These are phyloP conservation scores for Salix udensis DNA, from an alignment of 345 rosid species.

Conservation along the genomic window DNA sequence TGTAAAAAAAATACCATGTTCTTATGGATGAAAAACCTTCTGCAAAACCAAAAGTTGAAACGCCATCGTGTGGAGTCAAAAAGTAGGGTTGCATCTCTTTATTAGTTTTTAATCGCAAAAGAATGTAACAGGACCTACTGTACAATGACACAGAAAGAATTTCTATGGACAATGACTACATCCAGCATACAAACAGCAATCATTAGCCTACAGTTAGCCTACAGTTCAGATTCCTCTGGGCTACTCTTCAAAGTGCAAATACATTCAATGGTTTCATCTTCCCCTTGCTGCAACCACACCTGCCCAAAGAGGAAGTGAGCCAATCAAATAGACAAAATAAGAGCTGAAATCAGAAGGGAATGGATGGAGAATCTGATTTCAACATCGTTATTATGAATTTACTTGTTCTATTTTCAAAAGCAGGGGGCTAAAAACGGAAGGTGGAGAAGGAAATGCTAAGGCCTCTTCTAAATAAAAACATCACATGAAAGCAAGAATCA, in stretches of 20 bases:
- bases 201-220: slow-evolving; percentile 18
- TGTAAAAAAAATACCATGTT: no score
- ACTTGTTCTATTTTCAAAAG: not conserved
- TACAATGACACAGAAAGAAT: slow-evolving; percentile 16
- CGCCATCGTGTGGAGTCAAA: not conserved
- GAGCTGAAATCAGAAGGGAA: slow-evolving; percentile 16
- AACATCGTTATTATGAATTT: not conserved
- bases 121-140: slow-evolving; percentile 6
- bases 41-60: no score
- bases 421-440: no score
- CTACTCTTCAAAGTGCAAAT: slow-evolving; percentile 56
- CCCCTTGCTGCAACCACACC: slow-evolving; percentile 60
- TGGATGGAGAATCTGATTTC: not conserved
- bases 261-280: slow-evolving; percentile 56
- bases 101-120: slow-evolving; percentile 11
- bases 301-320: slow-evolving; percentile 54
- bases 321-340: slow-evolving; percentile 62
- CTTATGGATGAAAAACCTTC: no score
- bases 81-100: not conserved
- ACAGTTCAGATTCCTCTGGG: slow-evolving; percentile 29
- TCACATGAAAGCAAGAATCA: not conserved
- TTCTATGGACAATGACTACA: slow-evolving; percentile 23
- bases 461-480: not conserved
- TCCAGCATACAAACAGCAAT: slow-evolving; percentile 13
- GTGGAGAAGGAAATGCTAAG: not conserved